Evolutionary conservation across 1,284 basidiomycete species (phyloP).

Genomic region (Malassezia pachydermatis): DNA sequence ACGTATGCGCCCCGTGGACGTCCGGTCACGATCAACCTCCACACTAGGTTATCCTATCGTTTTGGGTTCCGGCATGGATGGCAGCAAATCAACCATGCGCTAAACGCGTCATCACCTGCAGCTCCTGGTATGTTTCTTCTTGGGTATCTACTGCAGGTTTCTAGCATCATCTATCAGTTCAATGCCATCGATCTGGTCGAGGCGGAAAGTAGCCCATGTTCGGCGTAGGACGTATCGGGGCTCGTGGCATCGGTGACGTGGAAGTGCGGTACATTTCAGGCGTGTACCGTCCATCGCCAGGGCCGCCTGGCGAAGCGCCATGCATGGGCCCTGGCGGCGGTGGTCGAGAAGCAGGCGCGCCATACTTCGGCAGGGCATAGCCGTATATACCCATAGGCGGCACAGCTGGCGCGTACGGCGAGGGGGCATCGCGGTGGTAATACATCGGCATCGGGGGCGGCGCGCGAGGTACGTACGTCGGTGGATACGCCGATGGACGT

Average conservation of each 20-base stretch:
- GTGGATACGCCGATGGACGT: background rate
- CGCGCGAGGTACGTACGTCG: background rate
- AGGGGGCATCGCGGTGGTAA: constrained; percentile 5
- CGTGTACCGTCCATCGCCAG: background rate
- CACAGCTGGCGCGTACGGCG: background rate
- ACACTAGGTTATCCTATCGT: too few species aligned
- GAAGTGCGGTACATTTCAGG: background rate
- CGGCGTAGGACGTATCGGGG: constrained; percentile 4
- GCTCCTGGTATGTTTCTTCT: too few species aligned
- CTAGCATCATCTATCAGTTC: background rate
- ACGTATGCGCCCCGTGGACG: too few species aligned
- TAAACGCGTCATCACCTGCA: too few species aligned
- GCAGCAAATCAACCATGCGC: too few species aligned
- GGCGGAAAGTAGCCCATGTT: constrained; percentile 15
- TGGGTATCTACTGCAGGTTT: too few species aligned
- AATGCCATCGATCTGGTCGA: constrained; percentile 1
- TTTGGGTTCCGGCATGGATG: too few species aligned
- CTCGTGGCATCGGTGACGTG: background rate
- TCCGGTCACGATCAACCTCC: background rate
- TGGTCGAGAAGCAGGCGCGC: background rate
- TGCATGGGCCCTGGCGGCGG: background rate
- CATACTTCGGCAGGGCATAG: constrained; percentile 7
- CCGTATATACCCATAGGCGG: constrained; percentile 7
- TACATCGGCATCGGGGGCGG: background rate
- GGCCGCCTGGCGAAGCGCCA: too few species aligned